These are phyloP conservation scores for Sporothrix globosa DNA, from an alignment of 2,329 filamentous ascomycete genomes.

Conservation along the genomic window DNA sequence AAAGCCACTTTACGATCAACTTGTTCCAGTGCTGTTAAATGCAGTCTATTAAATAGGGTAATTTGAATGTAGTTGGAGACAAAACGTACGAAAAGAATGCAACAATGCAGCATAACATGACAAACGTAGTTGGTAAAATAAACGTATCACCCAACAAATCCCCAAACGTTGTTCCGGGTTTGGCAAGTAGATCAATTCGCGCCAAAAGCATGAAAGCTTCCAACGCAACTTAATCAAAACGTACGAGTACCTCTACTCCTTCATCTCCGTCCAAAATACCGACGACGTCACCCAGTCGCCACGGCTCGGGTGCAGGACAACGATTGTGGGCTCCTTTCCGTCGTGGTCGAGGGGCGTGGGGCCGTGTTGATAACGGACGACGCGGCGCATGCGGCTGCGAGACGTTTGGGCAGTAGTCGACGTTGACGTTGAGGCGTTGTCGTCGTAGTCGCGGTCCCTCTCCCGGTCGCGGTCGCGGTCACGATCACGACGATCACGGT, in stretches of 20 bases:
- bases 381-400: constrained; percentile 33
- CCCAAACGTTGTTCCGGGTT: neutral
- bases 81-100: neutral
- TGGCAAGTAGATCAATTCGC: neutral
- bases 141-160: neutral
- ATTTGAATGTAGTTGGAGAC: neutral
- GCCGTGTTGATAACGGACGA: constrained; percentile 34
- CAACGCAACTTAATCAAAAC: neutral
- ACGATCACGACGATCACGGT: neutral
- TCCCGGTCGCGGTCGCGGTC: constrained; percentile 22
- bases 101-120: neutral
- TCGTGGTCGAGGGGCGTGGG: constrained; percentile 34
- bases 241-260: neutral
- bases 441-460: constrained; percentile 26
- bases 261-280: constrained; percentile 28
- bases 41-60: neutral
- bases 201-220: neutral
- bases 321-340: constrained; percentile 35
- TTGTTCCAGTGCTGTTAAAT: neutral
- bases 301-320: constrained; percentile 37
- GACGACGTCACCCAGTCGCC: constrained; percentile 37
- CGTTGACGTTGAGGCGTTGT: constrained; percentile 26
- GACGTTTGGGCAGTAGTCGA: neutral
- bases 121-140: neutral
- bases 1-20: neutral